phyloP scores from a whole-genome alignment of 805 yeast genomes.

The Pichia paraexigua region DNA sequence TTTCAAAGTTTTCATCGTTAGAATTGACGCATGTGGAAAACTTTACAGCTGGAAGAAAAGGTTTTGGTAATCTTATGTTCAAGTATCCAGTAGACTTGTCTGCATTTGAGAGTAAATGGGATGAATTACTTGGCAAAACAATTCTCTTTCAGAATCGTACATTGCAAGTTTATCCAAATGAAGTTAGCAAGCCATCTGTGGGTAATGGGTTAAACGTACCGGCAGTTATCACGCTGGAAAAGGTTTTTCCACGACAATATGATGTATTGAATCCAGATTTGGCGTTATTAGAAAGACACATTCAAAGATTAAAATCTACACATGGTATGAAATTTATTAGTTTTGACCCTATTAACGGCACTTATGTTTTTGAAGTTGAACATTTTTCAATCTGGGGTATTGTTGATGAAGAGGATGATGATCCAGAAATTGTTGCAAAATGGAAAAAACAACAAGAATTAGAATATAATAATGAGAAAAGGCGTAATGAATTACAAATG shows the following conservation, averaged over 20 bases:
- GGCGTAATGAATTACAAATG: constrained; percentile 13
- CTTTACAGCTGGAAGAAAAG: constrained; percentile 61
- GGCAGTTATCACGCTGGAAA: constrained; percentile 62
- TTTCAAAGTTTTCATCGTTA: constrained; percentile 35
- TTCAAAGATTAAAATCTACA: constrained; percentile 42
- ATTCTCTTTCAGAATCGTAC: constrained; percentile 41
- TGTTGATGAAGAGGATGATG: constrained; percentile 56
- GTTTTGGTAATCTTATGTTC: constrained; percentile 62
- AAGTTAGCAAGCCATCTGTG: constrained; percentile 43
- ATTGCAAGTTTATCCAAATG: constrained; percentile 58
- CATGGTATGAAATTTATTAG: constrained; percentile 75
- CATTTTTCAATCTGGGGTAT: constrained; percentile 96
- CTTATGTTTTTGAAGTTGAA: constrained; percentile 75
- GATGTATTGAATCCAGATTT: constrained; percentile 27
- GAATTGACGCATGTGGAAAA: constrained; percentile 49
- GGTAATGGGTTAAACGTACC: constrained; percentile 73
- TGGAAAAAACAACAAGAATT: constrained; percentile 23
- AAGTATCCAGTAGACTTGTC: constrained; percentile 62
- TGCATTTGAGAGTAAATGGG: constrained; percentile 36
- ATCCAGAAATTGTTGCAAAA: constrained; percentile 33
- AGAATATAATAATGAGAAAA: constrained; percentile 14
- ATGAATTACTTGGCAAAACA: constrained; percentile 33
- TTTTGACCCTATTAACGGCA: constrained; percentile 65
- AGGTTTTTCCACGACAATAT: constrained; percentile 41
- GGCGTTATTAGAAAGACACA: constrained; percentile 30